phyloP scores from a whole-genome alignment of 2,329 filamentous ascomycete genomes.

The Cordyceps cicadae region DNA sequence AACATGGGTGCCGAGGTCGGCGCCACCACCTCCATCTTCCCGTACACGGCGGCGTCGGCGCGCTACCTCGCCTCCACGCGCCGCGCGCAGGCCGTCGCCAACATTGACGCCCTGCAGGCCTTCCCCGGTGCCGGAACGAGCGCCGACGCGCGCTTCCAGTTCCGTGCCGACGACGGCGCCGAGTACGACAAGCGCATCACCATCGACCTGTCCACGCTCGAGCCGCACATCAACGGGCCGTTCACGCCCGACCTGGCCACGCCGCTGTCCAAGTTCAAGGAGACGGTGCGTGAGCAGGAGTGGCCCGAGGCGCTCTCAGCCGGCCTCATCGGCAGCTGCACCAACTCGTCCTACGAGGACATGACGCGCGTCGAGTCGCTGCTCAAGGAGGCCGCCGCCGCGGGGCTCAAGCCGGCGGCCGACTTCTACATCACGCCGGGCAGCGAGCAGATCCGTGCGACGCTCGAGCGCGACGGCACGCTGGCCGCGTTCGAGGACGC shows the following conservation, averaged over 20 bases:
- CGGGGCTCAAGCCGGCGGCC: conserved; percentile 81
- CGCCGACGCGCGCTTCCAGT: conserved; percentile 48
- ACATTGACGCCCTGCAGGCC: conserved; percentile 52
- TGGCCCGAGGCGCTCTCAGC: conserved; percentile 92
- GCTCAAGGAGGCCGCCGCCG: conserved; percentile 80
- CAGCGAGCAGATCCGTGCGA: conserved; percentile 93
- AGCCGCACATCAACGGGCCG: conserved; percentile 94
- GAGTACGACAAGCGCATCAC: conserved; percentile 86
- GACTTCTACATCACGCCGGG: conserved; percentile 96
- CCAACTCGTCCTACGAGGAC: conserved; percentile 97
- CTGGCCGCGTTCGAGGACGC: conserved; percentile 78
- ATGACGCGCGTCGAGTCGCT: conserved; percentile 94
- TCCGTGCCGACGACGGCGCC: conserved; percentile 71
- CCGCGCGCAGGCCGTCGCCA: conserved; percentile 52
- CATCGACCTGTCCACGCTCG: conserved; percentile 81
- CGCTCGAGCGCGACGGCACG: conserved; percentile 80
- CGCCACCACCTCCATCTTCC: conserved; percentile 93
- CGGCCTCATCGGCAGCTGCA: conserved; percentile 94
- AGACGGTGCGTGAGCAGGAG: conserved; percentile 70
- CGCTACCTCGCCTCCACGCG: conserved; percentile 84
- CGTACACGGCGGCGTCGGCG: conserved; percentile 74
- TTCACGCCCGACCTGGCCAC: conserved; percentile 95
- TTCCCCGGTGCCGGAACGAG: conserved; percentile 37
- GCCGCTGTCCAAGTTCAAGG: conserved; percentile 81
- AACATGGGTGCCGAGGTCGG: conserved; percentile 85